A percentile compares a stretch with the other conserved stretches of the same genome.
phyloP scores from a whole-genome alignment of 2,329 filamentous ascomycete species.

The Aspergillus hiratsukae region DNA sequence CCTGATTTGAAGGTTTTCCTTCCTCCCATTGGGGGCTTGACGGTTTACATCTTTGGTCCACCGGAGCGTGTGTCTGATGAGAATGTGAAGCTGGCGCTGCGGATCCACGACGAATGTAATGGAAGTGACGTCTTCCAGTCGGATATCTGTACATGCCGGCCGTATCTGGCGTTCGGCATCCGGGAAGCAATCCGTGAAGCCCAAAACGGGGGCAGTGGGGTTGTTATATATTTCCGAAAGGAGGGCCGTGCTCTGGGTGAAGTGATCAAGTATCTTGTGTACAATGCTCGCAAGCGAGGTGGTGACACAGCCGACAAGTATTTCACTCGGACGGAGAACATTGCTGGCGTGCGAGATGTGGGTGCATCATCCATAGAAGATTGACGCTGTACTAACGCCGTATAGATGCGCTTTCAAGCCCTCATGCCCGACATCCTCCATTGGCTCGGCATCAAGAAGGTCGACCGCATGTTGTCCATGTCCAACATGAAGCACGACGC shows the following conservation, averaged over 20 bases:
- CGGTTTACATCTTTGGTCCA: slow-evolving; percentile 95
- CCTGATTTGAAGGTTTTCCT: slow-evolving; percentile 93
- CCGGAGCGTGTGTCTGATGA: slow-evolving; percentile 90
- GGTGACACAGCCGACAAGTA: slow-evolving; percentile 52
- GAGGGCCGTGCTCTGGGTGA: slow-evolving; percentile 92
- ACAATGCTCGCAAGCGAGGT: slow-evolving; percentile 45
- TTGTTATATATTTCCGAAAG: slow-evolving; percentile 98
- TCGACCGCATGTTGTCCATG: slow-evolving; percentile 98
- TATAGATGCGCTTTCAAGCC: slow-evolving; percentile 91
- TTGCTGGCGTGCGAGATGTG: slow-evolving; percentile 81
- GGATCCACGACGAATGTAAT: slow-evolving; percentile 88
- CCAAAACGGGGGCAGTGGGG: slow-evolving; percentile 85
- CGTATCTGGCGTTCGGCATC: slow-evolving; percentile 94
- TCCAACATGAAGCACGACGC: slow-evolving; percentile 65
- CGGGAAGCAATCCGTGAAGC: slow-evolving; percentile 97
- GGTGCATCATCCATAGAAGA: neutral
- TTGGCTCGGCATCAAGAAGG: slow-evolving; percentile 98
- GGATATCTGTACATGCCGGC: slow-evolving; percentile 90
- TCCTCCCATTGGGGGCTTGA: slow-evolving; percentile 90
- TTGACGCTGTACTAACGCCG: slow-evolving; percentile 6
- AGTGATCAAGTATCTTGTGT: slow-evolving; percentile 82
- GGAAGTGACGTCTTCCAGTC: slow-evolving; percentile 96
- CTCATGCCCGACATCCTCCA: slow-evolving; percentile 97
- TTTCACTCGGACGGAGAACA: slow-evolving; percentile 96
- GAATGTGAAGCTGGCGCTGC: slow-evolving; percentile 71